Base-by-base conservation (phyloP, 371 early-diverging fungal species). In the Mortierella polycephala region DNA sequence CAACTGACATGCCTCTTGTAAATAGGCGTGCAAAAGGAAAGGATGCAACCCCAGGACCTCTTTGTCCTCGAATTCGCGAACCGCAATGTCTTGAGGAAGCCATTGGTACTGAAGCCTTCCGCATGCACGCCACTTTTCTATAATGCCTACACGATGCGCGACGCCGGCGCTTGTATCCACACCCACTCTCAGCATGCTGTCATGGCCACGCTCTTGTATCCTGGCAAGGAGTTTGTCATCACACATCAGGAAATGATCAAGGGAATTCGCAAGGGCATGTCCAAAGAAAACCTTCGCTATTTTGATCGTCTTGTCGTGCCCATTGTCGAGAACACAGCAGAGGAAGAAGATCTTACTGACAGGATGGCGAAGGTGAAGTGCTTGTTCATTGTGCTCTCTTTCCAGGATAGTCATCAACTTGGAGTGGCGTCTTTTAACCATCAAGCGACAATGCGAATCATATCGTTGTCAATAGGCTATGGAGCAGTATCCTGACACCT, bases 181-280 rank as follows among this genome's bases (percentile, higher is more conserved):
- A 96, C 98, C 6, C 98, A 98, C 83, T 96, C 96, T 14, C 96
- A 96, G 81, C 86, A 95, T 71, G 99, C 99, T 1, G 96, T 98
- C 42, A 92, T 98, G 92, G 96, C 87, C 2, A 97, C 99, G 0
- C 76, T 98, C 81, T 75, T 97, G 56, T 91, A 81, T 62, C 83
- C 87, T 16, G 92, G 91, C 21, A 79, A 86, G 18, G 88, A 85
- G 42, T 94, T 94, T 82, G 83, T 82, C n/a, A 96, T 98, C 57
- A 94, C 96, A 11, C 96, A 98, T 79, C 97, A 97, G 83, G 99
- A 98, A 82, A 98, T 98, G 98, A 98, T 98, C 83, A 98, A 98
- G 85, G 99, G 99, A 12, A 98, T 98, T 64, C 86, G 94, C 49
- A 87, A 89, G 57, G 98, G 96, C 4, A 85, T 88, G 40, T 83